These are phyloP conservation scores for Paxillus rubicundulus DNA, from an alignment of 768 basidiomycete genomes.

Conservation along the genomic window DNA sequence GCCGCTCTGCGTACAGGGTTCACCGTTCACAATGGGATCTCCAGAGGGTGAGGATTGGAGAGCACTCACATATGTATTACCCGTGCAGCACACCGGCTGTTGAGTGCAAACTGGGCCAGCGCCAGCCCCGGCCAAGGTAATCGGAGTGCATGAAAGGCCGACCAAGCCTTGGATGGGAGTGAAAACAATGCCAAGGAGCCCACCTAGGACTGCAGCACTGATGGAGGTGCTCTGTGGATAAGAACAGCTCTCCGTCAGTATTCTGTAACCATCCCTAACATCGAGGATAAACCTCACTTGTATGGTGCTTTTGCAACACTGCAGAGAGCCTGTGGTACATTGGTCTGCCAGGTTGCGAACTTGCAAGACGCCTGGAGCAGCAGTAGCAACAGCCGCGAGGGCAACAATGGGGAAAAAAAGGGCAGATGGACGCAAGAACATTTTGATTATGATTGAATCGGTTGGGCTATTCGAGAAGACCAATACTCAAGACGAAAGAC, in stretches of 20 bases:
- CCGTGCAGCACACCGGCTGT: conserved; percentile 47
- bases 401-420: not conserved
- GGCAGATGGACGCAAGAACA: conserved; percentile 1
- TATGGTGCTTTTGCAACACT: conserved; percentile 1
- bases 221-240: not conserved
- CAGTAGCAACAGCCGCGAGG: conserved; percentile 4
- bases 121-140: conserved; percentile 32
- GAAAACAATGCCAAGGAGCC: not conserved
- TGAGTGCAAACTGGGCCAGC: conserved; percentile 21
- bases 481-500: not conserved
- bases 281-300: not conserved
- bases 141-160: conserved; percentile 38
- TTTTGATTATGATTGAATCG: not conserved
- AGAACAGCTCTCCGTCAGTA: too few relatives aligned
- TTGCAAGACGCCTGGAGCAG: not conserved
- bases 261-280: too few relatives aligned
- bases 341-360: not conserved
- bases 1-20: not conserved
- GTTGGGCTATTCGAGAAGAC: not conserved
- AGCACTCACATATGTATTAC: conserved; percentile 43
- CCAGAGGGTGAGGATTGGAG: conserved; percentile 32
- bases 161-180: conserved; percentile 4
- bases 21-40: too few relatives aligned
- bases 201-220: not conserved
- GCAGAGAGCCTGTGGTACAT: conserved; percentile 41